Evolutionary conservation across 2,329 filamentous ascomycete species (phyloP), one percentile per base, ranked within the genome.

Genomic region (Cadophora malorum): DNA sequence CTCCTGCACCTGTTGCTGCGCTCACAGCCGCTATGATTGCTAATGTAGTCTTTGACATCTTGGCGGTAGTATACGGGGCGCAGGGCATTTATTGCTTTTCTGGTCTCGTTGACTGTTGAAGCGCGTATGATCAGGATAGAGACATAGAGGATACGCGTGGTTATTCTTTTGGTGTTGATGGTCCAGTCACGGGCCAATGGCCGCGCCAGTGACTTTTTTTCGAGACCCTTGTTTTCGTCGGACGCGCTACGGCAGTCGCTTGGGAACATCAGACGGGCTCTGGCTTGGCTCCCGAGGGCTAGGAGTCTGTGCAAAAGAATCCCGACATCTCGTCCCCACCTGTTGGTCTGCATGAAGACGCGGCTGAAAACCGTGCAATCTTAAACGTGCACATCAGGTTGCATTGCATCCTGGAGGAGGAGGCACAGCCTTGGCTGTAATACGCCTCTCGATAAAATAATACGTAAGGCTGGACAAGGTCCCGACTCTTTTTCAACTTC

Each of bases 41-140:
- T 74, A 95, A 76, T 41, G 91, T 93, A 28, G 89, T 84, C 80
- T 94, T 95, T 68, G 92, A 94, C 92, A 95, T 95, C 72, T 67
- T 84, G 80, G 67, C 50, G 66, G 67, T 33, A 64, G 23, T 52
- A 38, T 59, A 16, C 38, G 67, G 67, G 64, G 33, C 31, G 8
- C 49, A 10, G 14, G 49, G 60, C 72, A 71, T 72, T 71, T 73
- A 72, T 75, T 73, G 60, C 60, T 58, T 38, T 38, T 56, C n/a
- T 28, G 35, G 58, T 45, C 14, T 64, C 61, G 31, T n/a, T 56
- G 60, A 59, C 28, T 45, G 50, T 21, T 45, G 28, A 60, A 55
- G 67, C 67, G 62, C 62, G 58, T 59, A 68, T 67, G 71, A 67
- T 74, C 73, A 73, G 59, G 65, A 62, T 56, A 65, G 63, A 73